These are phyloP conservation scores for Populus trichocarpa DNA, from an alignment of 441 rosid genomes.

Conservation along the genomic window DNA sequence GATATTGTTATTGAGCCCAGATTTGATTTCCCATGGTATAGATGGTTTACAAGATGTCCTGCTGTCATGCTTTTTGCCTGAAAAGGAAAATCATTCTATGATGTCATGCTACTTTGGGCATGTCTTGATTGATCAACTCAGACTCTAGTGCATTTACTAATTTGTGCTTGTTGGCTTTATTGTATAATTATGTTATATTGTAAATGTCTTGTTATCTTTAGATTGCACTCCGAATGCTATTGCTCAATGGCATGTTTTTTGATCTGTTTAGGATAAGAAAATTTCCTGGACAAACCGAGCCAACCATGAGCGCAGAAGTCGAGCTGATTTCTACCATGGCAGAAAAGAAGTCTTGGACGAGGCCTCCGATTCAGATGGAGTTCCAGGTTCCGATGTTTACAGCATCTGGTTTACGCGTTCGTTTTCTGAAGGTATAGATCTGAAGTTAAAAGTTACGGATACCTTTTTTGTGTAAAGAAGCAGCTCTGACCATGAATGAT, in stretches of 20 bases:
- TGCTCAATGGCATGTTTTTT: conserved; percentile 12
- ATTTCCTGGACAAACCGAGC: conserved; percentile 98
- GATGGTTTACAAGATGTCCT: neutral
- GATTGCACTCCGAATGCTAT: neutral
- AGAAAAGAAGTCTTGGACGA: conserved; percentile 95
- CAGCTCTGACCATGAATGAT: conserved; percentile 1
- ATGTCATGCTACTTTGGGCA: neutral
- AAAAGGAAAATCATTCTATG: neutral
- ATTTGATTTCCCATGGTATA: neutral
- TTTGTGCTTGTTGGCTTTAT: neutral
- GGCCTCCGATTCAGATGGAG: conserved; percentile 99
- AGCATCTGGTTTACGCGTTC: conserved; percentile 96
- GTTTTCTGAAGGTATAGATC: conserved; percentile 79
- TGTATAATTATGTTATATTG: neutral
- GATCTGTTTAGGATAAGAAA: conserved; percentile 71
- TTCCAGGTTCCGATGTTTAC: conserved; percentile 99
- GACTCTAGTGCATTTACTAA: neutral
- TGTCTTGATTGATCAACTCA: neutral
- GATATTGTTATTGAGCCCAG: neutral
- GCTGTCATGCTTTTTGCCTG: neutral
- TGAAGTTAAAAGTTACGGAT: neutral
- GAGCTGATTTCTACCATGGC: conserved; percentile 93
- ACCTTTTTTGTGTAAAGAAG: neutral
- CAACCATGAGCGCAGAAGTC: conserved; percentile 95
- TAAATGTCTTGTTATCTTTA: neutral